Evolutionary conservation across 202 grass and related monocot species (phyloP).

Genomic region (Bolboschoenoplectus hybrid): DNA sequence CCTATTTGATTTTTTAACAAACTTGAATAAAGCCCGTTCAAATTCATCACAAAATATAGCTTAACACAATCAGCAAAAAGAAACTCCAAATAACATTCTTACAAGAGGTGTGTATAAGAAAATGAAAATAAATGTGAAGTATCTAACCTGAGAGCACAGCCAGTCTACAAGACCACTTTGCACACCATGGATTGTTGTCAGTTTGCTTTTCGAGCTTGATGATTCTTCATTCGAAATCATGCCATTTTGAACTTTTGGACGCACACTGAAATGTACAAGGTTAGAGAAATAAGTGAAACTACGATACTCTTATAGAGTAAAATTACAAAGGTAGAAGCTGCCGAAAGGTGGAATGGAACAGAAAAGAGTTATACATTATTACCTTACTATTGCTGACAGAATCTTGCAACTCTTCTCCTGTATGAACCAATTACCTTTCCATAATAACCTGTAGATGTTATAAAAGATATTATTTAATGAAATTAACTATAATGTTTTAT

Average conservation of each 20-base stretch:
- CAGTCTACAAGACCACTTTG: conserved; percentile 79
- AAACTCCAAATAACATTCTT: conserved; percentile 22
- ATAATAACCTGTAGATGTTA: conserved; percentile 75
- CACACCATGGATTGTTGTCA: conserved; percentile 68
- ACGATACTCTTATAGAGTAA: conserved; percentile 24
- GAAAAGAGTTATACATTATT: neutral
- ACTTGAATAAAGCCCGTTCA: neutral
- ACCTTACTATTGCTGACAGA: conserved; percentile 79
- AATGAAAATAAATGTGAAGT: conserved; percentile 8
- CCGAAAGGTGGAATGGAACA: neutral
- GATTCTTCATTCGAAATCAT: conserved; percentile 58
- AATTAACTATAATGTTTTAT: neutral
- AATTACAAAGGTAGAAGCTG: conserved; percentile 22
- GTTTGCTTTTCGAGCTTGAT: conserved; percentile 83
- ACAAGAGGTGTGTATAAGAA: conserved; percentile 37
- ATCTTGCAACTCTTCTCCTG: conserved; percentile 95
- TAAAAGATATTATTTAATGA: neutral
- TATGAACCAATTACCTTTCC: conserved; percentile 93
- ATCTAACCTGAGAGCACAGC: conserved; percentile 87
- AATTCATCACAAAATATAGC: neutral
- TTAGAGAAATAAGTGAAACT: conserved; percentile 43
- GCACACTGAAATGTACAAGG: conserved; percentile 48
- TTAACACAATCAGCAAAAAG: conserved; percentile 19
- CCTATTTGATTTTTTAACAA: neutral
- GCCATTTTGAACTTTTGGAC: conserved; percentile 74